Evolutionary conservation across 441 rosid species (phyloP), one percentile per base, ranked within the genome.

Genomic region (Erysimum pusillum): DNA sequence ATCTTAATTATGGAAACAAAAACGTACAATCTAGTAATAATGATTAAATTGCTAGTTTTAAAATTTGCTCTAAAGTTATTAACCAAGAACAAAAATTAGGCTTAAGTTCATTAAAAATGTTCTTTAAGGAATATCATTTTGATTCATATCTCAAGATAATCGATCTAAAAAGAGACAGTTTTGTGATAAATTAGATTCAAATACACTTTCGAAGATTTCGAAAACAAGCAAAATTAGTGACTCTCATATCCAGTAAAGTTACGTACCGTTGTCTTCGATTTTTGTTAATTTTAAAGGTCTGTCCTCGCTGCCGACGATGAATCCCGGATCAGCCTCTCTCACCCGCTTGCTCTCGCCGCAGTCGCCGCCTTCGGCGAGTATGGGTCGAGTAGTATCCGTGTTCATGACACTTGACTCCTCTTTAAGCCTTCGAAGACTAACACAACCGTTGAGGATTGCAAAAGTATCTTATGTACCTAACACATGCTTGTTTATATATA

Each of bases 201-300:
- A 38, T 36, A 6, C 20, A 44, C 71, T 62, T 32, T n/a, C 22
- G 34, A 46, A 57, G 25, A 36, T 5, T 22, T 44, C 18, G 28
- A 5, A 57, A 63, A 14, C 9, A 52, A 35, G 34, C 25, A 18
- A 58, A 66, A 46, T 17, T 34, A 57, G 51, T 11, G 67, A 46
- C 13, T 65, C 13, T 4, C 12, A 44, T 48, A 45, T 1, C n/a
- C 42, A 42, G 42, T n/a, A 58, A 35, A 75, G 3, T 12, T 1
- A 70, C 25, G 1, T 71, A 77, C 81, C 81, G 11, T 59, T 58
- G 0, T 71, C 63, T 38, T 65, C 42, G 25, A 77, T 8, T 66
- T 65, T 77, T 39, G 32, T 69, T 32, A 72, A 5, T 59, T 77
- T 77, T 0, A 71, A 12, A 9, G 76, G 73, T 58, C 73, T 58